Conservation (phyloP, 2,329 filamentous ascomycete species). For the Colletotrichum chrysophilum region DNA sequence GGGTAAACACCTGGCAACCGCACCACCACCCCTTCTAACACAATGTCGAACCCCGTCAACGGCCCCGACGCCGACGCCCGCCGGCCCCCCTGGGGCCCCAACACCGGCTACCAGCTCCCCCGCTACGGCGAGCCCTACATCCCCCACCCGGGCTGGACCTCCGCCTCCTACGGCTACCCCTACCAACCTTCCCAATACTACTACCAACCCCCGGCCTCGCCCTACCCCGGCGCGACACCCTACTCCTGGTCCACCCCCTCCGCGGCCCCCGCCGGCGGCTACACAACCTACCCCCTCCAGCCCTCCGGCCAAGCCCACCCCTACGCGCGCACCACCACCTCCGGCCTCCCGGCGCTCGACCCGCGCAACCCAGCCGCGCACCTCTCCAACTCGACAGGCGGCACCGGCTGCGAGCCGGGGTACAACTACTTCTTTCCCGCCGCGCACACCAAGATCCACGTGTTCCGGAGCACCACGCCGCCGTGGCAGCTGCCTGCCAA, state of each 20-base stretch:
- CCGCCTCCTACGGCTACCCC: neutral
- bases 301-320: constrained; percentile 42
- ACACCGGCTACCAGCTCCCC: constrained; percentile 29
- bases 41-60: constrained; percentile 38
- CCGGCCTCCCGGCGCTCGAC: constrained; percentile 47
- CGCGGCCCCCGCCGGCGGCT: neutral
- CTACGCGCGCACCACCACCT: constrained; percentile 41
- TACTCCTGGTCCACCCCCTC: constrained; percentile 16
- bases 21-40: neutral
- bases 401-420: constrained; percentile 63
- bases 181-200: constrained; percentile 42
- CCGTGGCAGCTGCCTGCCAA: constrained; percentile 58
- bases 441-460: constrained; percentile 64
- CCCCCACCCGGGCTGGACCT: constrained; percentile 33
- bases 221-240: neutral
- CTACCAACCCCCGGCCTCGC: neutral
- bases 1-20: constrained; percentile 41
- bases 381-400: constrained; percentile 62
- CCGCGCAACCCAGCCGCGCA: constrained; percentile 55
- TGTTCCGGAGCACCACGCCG: constrained; percentile 54
- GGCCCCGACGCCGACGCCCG: constrained; percentile 39
- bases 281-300: constrained; percentile 30
- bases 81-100: constrained; percentile 37
- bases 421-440: constrained; percentile 68
- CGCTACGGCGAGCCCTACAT: constrained; percentile 43